These are phyloP conservation scores for Nannizzia gypsea DNA, from an alignment of 2,329 filamentous ascomycete genomes.

Conservation along the genomic window DNA sequence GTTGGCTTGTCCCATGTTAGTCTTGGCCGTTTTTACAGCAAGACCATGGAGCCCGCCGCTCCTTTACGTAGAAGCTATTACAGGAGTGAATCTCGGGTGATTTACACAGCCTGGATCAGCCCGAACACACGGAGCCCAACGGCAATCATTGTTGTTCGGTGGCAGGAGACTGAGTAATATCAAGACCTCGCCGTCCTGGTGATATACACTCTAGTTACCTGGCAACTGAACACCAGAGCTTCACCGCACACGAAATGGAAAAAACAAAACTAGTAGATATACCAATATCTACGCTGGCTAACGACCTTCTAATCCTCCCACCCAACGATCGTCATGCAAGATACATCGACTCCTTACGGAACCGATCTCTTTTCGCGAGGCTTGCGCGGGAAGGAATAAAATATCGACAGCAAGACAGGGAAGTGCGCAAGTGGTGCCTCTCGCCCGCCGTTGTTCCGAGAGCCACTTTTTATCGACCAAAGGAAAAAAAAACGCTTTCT, in stretches of 20 bases:
- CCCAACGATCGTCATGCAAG: neutral
- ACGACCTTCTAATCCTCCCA: neutral
- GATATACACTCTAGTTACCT: neutral
- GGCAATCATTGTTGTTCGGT: neutral
- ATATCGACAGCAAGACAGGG: neutral
- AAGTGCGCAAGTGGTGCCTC: conserved; percentile 10
- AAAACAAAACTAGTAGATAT: neutral
- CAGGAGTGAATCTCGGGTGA: neutral
- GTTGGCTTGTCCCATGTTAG: neutral
- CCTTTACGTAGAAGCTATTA: neutral
- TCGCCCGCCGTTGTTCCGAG: conserved; percentile 13
- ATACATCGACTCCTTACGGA: neutral
- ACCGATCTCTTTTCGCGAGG: neutral
- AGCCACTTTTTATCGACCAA: conserved; percentile 8
- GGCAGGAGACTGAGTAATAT: neutral
- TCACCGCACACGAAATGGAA: neutral
- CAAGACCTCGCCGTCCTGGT: neutral
- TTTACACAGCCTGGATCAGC: neutral
- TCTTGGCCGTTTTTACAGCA: neutral
- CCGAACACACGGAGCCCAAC: neutral
- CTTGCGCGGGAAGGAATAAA: neutral
- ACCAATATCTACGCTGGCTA: neutral
- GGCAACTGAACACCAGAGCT: neutral
- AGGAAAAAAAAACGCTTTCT: conserved; percentile 5
- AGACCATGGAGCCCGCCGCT: neutral